Conservation (phyloP, 768 basidiomycete genomes). For the Lactarius tabidus region DNA sequence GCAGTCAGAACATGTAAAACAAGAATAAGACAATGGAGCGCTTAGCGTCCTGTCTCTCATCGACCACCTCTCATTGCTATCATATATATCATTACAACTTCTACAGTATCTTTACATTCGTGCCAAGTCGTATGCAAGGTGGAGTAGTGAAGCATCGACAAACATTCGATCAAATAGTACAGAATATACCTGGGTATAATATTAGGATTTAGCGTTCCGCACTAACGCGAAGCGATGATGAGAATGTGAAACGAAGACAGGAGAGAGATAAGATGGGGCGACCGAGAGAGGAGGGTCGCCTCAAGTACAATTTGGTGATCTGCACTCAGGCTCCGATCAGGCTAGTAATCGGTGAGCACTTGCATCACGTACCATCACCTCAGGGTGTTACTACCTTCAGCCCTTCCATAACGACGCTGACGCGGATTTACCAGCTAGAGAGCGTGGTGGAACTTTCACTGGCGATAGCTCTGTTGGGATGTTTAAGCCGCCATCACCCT, state of each 20-base stretch:
- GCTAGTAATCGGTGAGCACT: not conserved
- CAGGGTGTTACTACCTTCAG: not conserved
- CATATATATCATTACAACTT: not conserved
- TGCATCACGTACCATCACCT: not conserved
- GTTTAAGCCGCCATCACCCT: slow-evolving; percentile 19
- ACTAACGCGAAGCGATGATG: not conserved
- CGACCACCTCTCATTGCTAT: slow-evolving; percentile 11
- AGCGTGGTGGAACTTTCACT: slow-evolving; percentile 22
- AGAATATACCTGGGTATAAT: not conserved
- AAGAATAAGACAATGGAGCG: not conserved
- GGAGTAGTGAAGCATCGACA: too few species aligned
- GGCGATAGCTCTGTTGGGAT: slow-evolving; percentile 24
- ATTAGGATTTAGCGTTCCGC: not conserved
- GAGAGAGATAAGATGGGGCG: not conserved
- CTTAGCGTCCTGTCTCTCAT: not conserved
- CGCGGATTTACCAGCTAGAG: slow-evolving; percentile 7
- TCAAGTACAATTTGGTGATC: not conserved
- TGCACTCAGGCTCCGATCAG: not conserved
- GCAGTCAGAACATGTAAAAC: not conserved
- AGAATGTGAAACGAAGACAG: not conserved
- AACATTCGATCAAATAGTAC: not conserved
- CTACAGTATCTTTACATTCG: not conserved
- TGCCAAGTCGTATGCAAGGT: not conserved
- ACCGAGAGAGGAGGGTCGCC: not conserved
- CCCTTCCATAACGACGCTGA: slow-evolving; percentile 11